These are phyloP conservation scores for Zostera marina DNA, from an alignment of 116 monocot genomes.

Conservation along the genomic window DNA sequence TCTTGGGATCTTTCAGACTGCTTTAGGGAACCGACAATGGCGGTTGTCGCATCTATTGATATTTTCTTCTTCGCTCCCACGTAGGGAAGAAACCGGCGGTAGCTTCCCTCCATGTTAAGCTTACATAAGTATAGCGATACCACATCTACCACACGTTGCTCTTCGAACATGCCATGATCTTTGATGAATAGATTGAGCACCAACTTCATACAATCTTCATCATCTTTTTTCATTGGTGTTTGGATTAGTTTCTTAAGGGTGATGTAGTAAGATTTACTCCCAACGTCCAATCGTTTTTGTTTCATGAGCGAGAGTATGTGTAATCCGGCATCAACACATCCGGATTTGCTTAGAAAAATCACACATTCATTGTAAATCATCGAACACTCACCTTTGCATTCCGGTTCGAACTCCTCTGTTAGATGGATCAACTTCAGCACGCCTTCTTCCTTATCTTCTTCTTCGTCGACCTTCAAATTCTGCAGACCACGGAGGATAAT, in stretches of 20 bases:
- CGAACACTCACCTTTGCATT: constrained; percentile 10
- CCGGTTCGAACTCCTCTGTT: constrained; percentile 21
- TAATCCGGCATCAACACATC: constrained; percentile 25
- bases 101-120: constrained; percentile 22
- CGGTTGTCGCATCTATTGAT: constrained; percentile 20
- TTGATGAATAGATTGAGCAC: constrained; percentile 46
- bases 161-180: constrained; percentile 31
- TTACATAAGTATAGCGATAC: constrained; percentile 32
- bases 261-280: constrained; percentile 34
- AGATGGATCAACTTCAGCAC: constrained; percentile 36
- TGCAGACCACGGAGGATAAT: constrained; percentile 48
- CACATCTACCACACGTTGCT: constrained; percentile 22
- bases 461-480: constrained; percentile 29
- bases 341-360: constrained; percentile 35
- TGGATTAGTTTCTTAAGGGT: constrained; percentile 36
- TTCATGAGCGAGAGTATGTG: constrained; percentile 33
- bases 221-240: constrained; percentile 14
- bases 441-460: constrained; percentile 24
- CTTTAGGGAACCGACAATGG: constrained; percentile 25
- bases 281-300: constrained; percentile 20
- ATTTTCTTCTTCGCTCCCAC: constrained; percentile 17
- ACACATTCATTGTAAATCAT: constrained; percentile 42
- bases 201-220: constrained; percentile 1
- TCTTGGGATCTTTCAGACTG: constrained; percentile 40
- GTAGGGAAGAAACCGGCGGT: constrained; percentile 12